Base-by-base conservation (phyloP, 106 monocot genomes). In the Dendrobium officinale region DNA sequence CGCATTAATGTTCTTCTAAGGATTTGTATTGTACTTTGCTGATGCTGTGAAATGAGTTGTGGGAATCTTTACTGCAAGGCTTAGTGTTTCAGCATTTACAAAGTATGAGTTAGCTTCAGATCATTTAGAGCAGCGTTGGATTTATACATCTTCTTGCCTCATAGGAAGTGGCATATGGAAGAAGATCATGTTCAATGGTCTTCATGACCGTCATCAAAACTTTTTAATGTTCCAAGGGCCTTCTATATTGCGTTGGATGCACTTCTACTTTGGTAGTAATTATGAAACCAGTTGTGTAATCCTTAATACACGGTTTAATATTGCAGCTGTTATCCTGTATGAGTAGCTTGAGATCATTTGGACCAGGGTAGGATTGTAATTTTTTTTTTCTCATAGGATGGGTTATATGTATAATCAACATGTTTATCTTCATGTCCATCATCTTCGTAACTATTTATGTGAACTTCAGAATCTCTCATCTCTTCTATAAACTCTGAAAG, bases 121-220 rank as follows among this genome's bases (percentile, higher is more conserved):
- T 70, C 70, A 70, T 37, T 70, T 33, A 70, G 24, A 37, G 33
- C 37, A 70, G 70, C 37, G 33, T 70, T 37, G 16, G 15, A 70
- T 33, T 37, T 33, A 37, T 70, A 70, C 1, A 37, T 37, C 27
- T 67, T 15, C 13, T 37, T 70, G 70, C 70, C 26, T 33, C 70
- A 70, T 37, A 15, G 70, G 27, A 70, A 37, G 70, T 22, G 27
- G 70, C 37, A 13, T 70, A 31, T 70, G 33, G 37, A 27, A 31
- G 31, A 70, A 24, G 33, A 37, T 70, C 70, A 70, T 70, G 70
- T 37, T 70, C 70, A 37, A 4, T 70, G 70, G 70, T 70, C 37
- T 70, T 70, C 70, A 70, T 70, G 70, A 70, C 15, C 15, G 3
- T 2, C 4, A 70, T 70, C 11, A 37, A 33, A 70, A 70, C 37